A percentile compares a stretch with the other conserved stretches of the same genome.
Conservation (phyloP, 1,284 basidiomycete genomes). For the Marasmius oreades region DNA sequence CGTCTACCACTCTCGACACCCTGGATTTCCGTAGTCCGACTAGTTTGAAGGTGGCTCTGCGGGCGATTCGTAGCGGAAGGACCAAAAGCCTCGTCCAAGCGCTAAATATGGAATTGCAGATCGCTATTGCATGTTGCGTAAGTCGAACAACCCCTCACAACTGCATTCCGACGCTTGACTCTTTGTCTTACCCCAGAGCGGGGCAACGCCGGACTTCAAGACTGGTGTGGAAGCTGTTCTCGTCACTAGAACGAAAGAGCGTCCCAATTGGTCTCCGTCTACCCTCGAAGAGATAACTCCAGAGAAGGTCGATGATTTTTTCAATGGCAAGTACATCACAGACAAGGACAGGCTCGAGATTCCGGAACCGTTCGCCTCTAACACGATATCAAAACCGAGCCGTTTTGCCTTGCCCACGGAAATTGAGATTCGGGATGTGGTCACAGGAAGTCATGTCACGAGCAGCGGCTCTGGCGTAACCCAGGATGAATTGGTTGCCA, state of each 20-base stretch:
- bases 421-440: slow-evolving; percentile 56
- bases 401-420: slow-evolving; percentile 67
- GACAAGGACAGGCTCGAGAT: slow-evolving; percentile 47
- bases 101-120: slow-evolving; percentile 78
- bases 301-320: slow-evolving; percentile 58
- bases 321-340: slow-evolving; percentile 45
- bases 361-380: slow-evolving; percentile 32
- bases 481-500: slow-evolving; percentile 55
- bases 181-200: slow-evolving; percentile 44
- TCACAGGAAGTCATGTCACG: slow-evolving; percentile 52
- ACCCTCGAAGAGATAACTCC: slow-evolving; percentile 55
- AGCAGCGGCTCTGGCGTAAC: slow-evolving; percentile 59
- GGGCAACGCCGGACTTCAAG: slow-evolving; percentile 77
- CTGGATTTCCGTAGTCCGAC: slow-evolving; percentile 82
- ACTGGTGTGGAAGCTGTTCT: slow-evolving; percentile 79
- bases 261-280: slow-evolving; percentile 67
- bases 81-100: slow-evolving; percentile 60
- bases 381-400: slow-evolving; percentile 38
- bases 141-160: slow-evolving; percentile 28
- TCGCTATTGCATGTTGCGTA: slow-evolving; percentile 81
- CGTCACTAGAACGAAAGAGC: slow-evolving; percentile 52
- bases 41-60: slow-evolving; percentile 82
- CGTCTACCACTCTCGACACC: slow-evolving; percentile 58
- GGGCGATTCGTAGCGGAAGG: slow-evolving; percentile 72
- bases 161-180: slow-evolving; percentile 15